Base-by-base conservation (phyloP, 2,329 filamentous ascomycete species). In the Aspergillus aculeatinus region DNA sequence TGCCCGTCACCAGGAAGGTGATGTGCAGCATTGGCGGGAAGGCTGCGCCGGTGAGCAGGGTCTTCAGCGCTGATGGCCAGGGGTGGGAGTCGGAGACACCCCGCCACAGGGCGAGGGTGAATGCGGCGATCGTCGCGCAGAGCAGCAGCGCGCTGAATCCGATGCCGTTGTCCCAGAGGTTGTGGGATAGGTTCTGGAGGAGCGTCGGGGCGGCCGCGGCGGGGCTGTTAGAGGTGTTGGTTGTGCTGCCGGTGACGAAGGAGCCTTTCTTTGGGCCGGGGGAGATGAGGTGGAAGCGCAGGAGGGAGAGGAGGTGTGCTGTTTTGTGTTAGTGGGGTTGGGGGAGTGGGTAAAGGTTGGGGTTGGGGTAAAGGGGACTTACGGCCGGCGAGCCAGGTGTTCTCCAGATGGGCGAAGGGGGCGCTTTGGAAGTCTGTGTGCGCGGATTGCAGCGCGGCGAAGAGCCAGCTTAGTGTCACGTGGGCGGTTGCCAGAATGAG, bases 191-290 rank as follows among this genome's bases (percentile, higher is more conserved):
- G 23, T 53, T 64, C 47, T 44, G 54, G 12, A 52, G 49, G 0
- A 48, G 33, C 0, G 65, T 61, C 1, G 58, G 48, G 11, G 59
- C 39, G 0, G 57, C 54, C 10, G 59, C 39, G 0, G 57, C 54
- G 23, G 33, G n/a, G 16, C 51, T 60, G 29, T 70, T 71, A 60
- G 65, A 70, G 0, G 68, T 61, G 49, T 73, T 72, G 2, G 61
- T 62, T 3, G 58, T 66, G 60, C 69, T 72, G 12, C 71, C 71
- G 1, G 71, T 73, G 3, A 73, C 68, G 33, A 72, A 71, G 5
- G 71, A 73, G 3, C 70, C 70, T 35, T 35, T 35, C 19, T 68
- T 67, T 1, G 69, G 70, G 21, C 67, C 70, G 44, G 55, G 63
- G 14, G 68, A 61, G 2, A 70, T 31, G 5, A 67, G 49, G 27